Percentiles rank a stretch among this genome's conserved stretches.
Conservation (phyloP, 202 grass and related monocot genomes). For the Schoenoplectus triqueter region DNA sequence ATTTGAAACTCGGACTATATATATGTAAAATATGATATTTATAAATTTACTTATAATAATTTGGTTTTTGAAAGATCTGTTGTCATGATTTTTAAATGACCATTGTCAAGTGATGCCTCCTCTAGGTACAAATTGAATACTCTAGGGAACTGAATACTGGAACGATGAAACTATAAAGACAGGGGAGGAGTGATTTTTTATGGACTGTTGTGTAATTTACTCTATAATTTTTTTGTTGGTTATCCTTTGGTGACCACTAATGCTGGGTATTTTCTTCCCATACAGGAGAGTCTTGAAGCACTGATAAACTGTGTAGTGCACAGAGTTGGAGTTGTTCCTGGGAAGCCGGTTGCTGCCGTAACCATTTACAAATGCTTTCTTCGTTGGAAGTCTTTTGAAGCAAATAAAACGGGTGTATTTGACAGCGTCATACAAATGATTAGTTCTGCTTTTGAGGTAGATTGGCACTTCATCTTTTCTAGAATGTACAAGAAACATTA, state of each 20-base stretch:
- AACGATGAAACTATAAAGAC: background rate
- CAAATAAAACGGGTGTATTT: slow-evolving; percentile 89
- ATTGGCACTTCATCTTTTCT: slow-evolving; percentile 30
- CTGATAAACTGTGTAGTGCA: slow-evolving; percentile 72
- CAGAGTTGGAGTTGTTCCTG: slow-evolving; percentile 79
- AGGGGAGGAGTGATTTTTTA: background rate
- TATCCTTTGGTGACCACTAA: slow-evolving; percentile 14
- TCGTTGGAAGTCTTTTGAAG: slow-evolving; percentile 91
- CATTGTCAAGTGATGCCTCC: too few species aligned
- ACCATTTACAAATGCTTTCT: slow-evolving; percentile 96
- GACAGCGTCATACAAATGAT: slow-evolving; percentile 88
- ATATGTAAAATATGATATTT: too few species aligned
- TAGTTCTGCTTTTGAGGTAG: slow-evolving; percentile 81
- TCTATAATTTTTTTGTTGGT: slow-evolving; percentile 13
- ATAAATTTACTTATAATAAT: too few species aligned
- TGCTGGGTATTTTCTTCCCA: slow-evolving; percentile 41
- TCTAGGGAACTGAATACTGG: background rate
- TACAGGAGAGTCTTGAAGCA: slow-evolving; percentile 83
- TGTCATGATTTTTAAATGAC: too few species aligned
- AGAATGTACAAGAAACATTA: slow-evolving; percentile 14
- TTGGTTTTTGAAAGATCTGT: too few species aligned
- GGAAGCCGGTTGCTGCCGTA: slow-evolving; percentile 81
- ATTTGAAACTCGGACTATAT: too few species aligned
- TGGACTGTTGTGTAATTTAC: slow-evolving; percentile 8
- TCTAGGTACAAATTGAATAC: slow-evolving; percentile 11